These are phyloP conservation scores for Leccinum boreale DNA, from an alignment of 768 basidiomycete species.

Conservation along the genomic window DNA sequence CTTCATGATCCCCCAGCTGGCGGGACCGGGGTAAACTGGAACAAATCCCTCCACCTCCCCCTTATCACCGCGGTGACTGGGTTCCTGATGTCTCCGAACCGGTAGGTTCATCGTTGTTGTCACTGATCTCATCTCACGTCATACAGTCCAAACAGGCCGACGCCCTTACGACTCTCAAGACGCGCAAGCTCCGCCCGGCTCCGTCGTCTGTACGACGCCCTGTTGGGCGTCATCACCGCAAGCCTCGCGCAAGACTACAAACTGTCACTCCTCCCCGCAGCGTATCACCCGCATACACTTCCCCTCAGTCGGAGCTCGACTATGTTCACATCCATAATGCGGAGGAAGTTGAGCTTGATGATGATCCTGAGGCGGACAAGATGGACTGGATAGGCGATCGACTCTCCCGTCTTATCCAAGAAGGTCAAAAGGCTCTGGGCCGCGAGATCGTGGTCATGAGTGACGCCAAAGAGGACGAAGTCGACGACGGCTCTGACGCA, in stretches of 20 bases:
- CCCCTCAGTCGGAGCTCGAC: slow-evolving; percentile 42
- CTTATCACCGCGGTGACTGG: slow-evolving; percentile 64
- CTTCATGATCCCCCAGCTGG: slow-evolving; percentile 50
- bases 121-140: slow-evolving; percentile 11
- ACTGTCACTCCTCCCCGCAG: slow-evolving; percentile 27
- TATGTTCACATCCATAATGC: slow-evolving; percentile 30
- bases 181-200: slow-evolving; percentile 36
- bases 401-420: slow-evolving; percentile 66
- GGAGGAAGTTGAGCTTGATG: slow-evolving; percentile 36
- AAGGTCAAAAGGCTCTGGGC: slow-evolving; percentile 74
- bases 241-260: slow-evolving; percentile 25
- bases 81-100: slow-evolving; percentile 38
- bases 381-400: slow-evolving; percentile 85
- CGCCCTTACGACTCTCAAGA: slow-evolving; percentile 37
- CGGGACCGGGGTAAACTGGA: slow-evolving; percentile 65
- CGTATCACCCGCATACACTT: slow-evolving; percentile 25
- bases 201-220: slow-evolving; percentile 33
- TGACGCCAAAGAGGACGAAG: slow-evolving; percentile 69
- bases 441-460: slow-evolving; percentile 78
- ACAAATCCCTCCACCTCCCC: slow-evolving; percentile 54
- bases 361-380: slow-evolving; percentile 42
- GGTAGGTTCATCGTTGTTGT: slow-evolving; percentile 18
- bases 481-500: slow-evolving; percentile 68
- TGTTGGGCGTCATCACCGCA: slow-evolving; percentile 35
- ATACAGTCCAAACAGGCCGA: slow-evolving; percentile 30